Evolutionary conservation across 208 protist species (phyloP), one percentile per base, ranked within the genome.

Genomic region (Acanthamoeba royreba): DNA sequence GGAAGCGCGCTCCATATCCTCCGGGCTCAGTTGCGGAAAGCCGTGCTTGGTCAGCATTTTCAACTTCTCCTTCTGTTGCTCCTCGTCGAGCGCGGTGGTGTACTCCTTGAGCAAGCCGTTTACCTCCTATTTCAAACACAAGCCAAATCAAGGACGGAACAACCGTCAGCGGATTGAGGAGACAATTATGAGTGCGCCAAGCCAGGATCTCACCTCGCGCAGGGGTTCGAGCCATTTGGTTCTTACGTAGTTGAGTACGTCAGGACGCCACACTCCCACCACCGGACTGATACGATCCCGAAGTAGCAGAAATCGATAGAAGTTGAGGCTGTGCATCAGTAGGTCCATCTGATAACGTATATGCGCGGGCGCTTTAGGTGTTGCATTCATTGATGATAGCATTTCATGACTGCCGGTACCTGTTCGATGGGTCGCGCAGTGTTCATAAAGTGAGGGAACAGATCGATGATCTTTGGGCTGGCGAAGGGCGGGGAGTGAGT

Each of bases 361-460:
- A n/a, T n/a, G n/a, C n/a, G n/a, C n/a, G n/a, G n/a, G n/a, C n/a
- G n/a, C n/a, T n/a, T n/a, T n/a, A n/a, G n/a, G n/a, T n/a, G n/a
- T n/a, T n/a, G n/a, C n/a, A n/a, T n/a, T n/a, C n/a, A n/a, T n/a
- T n/a, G n/a, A n/a, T n/a, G n/a, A n/a, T n/a, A n/a, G n/a, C n/a
- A n/a, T n/a, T n/a, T n/a, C n/a, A n/a, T n/a, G n/a, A n/a, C n/a
- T n/a, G n/a, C n/a, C n/a, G n/a, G n/a, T n/a, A 58, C 49, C 49
- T 58, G 49, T 58, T 83, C 72, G 42, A 83, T 5, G 42, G 72
- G 72, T 1, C 43, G 13, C 72, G 31, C 52, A 43, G 15, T 31
- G 72, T 83, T 31, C 83, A 90, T 90, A 38, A 90, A 72, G 83
- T 72, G 55, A n/a, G 83, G 83, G 83, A 90, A 90, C n/a, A 90